Conservation (phyloP, 2,329 filamentous ascomycete species). For the Trichoderma harzianum region DNA sequence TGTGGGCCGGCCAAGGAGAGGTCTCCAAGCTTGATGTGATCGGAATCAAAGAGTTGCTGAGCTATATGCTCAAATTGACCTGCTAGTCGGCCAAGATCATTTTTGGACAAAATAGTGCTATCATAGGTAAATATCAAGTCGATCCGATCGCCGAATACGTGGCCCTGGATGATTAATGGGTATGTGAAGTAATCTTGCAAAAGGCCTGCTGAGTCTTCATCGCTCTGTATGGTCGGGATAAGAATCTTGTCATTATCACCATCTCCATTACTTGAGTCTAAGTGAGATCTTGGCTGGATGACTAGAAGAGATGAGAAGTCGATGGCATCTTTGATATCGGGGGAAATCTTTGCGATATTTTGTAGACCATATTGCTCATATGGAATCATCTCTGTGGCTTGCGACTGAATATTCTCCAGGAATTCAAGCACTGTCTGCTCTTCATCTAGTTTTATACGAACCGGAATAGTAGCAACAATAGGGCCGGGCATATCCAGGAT, state of each 20-base stretch:
- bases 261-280: neutral
- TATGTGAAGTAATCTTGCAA: slow-evolving; percentile 11
- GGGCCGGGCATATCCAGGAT: slow-evolving; percentile 20
- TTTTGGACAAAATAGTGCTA: neutral
- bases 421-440: slow-evolving; percentile 15
- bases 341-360: slow-evolving; percentile 2
- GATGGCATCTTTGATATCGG: neutral
- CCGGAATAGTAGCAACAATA: slow-evolving; percentile 20
- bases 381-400: slow-evolving; percentile 15
- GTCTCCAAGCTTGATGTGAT: neutral
- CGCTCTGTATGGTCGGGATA: neutral
- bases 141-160: neutral
- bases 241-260: neutral
- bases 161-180: slow-evolving; percentile 1
- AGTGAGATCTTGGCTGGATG: neutral
- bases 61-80: slow-evolving; percentile 6
- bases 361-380: slow-evolving; percentile 8
- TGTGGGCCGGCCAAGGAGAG: neutral
- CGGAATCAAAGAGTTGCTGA: neutral
- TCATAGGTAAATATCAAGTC: slow-evolving; percentile 3
- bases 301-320: slow-evolving; percentile 2
- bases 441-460: slow-evolving; percentile 17
- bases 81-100: neutral
- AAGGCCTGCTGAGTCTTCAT: neutral
- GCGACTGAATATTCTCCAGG: slow-evolving; percentile 18